Percentiles rank a stretch among this genome's conserved stretches.
Conservation (phyloP, 1,284 basidiomycete species). For the Microbotryum intermedium region DNA sequence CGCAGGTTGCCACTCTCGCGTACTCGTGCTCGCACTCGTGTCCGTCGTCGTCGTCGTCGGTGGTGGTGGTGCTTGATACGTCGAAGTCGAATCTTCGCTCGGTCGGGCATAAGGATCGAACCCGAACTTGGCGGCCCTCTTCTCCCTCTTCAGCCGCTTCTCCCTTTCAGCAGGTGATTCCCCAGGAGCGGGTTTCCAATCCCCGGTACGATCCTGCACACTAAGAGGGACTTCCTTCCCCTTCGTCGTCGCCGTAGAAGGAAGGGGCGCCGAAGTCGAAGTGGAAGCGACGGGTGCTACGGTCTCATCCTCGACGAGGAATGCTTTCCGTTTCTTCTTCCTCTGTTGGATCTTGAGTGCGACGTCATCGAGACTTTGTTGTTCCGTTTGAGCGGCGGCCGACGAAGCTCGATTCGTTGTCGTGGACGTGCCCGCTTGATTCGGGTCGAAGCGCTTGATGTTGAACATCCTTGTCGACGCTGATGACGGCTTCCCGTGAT, state of each 20-base stretch:
- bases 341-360: conserved; percentile 2
- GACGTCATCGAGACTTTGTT: neutral
- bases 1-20: conserved; percentile 14
- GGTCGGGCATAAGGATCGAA: neutral
- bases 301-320: neutral
- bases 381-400: neutral
- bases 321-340: neutral
- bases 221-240: neutral
- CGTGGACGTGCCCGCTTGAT: neutral
- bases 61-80: neutral
- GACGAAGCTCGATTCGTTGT: neutral
- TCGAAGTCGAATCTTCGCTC: neutral
- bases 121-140: conserved; percentile 15
- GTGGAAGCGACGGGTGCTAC: neutral
- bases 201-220: neutral
- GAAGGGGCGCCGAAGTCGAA: conserved; percentile 1
- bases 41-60: neutral
- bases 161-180: conserved; percentile 23
- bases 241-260: neutral
- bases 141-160: conserved; percentile 27
- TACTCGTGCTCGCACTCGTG: neutral
- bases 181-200: conserved; percentile 13
- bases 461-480: neutral
- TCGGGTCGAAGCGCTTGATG: conserved; percentile 2
- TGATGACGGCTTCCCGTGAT: neutral